Conservation (phyloP, 345 rosid species). For the Murraya koenigii region DNA sequence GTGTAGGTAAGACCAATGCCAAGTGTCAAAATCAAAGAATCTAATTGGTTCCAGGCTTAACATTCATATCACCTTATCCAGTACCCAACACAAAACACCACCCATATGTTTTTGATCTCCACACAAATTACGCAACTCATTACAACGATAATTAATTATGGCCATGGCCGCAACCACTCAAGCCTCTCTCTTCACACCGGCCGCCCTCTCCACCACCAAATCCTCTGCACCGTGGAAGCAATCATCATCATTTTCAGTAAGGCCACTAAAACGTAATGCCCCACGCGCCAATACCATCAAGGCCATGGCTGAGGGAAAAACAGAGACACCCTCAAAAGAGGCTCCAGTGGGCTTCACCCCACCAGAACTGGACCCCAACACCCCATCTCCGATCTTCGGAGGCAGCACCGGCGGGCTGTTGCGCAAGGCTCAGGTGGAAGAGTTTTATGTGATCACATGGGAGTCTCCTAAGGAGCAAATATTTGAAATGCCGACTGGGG, state of each 20-base stretch:
- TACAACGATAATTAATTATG: not conserved
- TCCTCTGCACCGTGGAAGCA: conserved; percentile 46
- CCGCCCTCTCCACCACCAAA: conserved; percentile 42
- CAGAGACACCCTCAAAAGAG: conserved; percentile 29
- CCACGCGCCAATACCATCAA: conserved; percentile 38
- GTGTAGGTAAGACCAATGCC: conserved; percentile 7
- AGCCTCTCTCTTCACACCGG: conserved; percentile 55
- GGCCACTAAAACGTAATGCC: conserved; percentile 17
- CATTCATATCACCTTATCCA: conserved; percentile 43
- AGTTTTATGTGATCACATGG: conserved; percentile 93
- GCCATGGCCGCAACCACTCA: conserved; percentile 55
- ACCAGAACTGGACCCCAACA: conserved; percentile 69
- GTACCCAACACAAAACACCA: conserved; percentile 2
- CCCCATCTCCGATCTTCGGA: conserved; percentile 88
- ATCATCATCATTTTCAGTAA: conserved; percentile 24
- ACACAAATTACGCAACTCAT: not conserved
- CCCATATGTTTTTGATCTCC: conserved; percentile 4
- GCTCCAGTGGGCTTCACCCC: conserved; percentile 88
- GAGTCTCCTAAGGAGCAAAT: conserved; percentile 86
- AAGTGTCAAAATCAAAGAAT: conserved; percentile 30
- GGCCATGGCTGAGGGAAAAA: conserved; percentile 28
- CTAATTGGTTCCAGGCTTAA: conserved; percentile 36
- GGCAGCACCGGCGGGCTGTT: conserved; percentile 86
- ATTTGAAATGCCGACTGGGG: conserved; percentile 94
- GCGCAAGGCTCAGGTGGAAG: conserved; percentile 82